Evolutionary conservation across 2,329 filamentous ascomycete species (phyloP).

Genomic region (Colletotrichum tofieldiae): DNA sequence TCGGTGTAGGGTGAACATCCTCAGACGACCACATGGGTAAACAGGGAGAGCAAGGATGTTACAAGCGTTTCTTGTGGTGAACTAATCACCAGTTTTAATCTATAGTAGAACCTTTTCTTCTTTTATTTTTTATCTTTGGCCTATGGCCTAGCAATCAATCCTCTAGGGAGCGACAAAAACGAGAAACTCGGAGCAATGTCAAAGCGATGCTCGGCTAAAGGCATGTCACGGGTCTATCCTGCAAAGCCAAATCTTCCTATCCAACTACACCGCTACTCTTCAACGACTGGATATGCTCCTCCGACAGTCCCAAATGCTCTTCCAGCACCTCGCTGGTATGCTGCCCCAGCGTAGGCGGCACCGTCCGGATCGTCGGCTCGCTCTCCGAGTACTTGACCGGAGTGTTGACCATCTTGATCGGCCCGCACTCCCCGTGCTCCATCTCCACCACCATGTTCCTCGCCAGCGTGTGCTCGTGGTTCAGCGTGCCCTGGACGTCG

Average conservation of each 20-base stretch:
- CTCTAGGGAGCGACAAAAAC: background rate
- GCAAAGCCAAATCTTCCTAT: constrained; percentile 48
- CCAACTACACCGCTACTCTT: constrained; percentile 78
- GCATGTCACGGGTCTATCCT: too few relatives aligned
- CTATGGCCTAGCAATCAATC: background rate
- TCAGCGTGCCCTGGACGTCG: constrained; percentile 87
- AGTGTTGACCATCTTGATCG: constrained; percentile 92
- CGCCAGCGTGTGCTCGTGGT: constrained; percentile 87
- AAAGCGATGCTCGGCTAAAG: background rate
- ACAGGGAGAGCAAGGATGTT: background rate
- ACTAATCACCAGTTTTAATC: background rate
- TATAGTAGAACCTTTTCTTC: too few relatives aligned
- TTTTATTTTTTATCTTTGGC: too few relatives aligned
- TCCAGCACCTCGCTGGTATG: constrained; percentile 85
- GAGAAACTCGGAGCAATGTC: background rate
- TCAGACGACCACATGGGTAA: background rate
- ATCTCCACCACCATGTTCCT: constrained; percentile 92
- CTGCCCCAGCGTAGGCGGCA: constrained; percentile 89
- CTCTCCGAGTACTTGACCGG: constrained; percentile 95
- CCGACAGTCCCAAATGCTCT: constrained; percentile 73
- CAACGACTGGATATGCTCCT: constrained; percentile 72
- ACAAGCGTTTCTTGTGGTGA: too few relatives aligned
- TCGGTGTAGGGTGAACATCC: background rate
- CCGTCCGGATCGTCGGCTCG: constrained; percentile 80
- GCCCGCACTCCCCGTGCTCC: constrained; percentile 86